A percentile compares a stretch with the other conserved stretches of the same genome.
Evolutionary conservation across 352 stramenopile genomes (phyloP).

Genomic region (Pythium phragmitis): DNA sequence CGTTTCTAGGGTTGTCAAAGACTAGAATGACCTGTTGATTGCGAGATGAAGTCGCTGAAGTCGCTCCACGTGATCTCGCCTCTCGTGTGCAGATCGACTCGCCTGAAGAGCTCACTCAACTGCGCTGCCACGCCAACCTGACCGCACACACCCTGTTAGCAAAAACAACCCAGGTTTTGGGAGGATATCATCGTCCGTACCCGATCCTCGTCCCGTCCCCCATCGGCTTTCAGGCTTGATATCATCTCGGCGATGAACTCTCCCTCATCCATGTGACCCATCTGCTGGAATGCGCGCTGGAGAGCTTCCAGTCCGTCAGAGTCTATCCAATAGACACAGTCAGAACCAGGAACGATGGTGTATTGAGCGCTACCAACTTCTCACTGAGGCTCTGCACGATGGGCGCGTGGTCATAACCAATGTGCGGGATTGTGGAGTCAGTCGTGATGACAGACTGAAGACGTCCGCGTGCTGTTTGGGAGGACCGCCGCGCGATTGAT

Average conservation of each 20-base stretch:
- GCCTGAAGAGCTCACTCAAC: slow-evolving; percentile 37
- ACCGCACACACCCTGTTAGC: background rate
- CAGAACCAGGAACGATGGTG: background rate
- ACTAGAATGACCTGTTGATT: slow-evolving; percentile 31
- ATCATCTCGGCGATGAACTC: slow-evolving; percentile 49
- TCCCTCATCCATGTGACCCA: slow-evolving; percentile 35
- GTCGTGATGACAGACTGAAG: background rate
- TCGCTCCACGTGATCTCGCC: slow-evolving; percentile 40
- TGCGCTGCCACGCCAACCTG: slow-evolving; percentile 39
- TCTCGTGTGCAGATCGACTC: slow-evolving; percentile 37
- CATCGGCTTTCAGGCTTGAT: slow-evolving; percentile 22
- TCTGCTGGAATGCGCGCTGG: slow-evolving; percentile 36
- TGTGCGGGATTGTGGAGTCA: background rate
- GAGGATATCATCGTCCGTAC: slow-evolving; percentile 16
- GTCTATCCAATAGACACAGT: slow-evolving; percentile 27
- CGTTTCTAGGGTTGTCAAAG: too few relatives aligned
- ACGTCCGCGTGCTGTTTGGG: slow-evolving; percentile 1
- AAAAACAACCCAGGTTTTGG: background rate
- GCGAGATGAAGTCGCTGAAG: slow-evolving; percentile 48
- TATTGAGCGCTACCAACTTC: background rate
- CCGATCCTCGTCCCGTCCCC: slow-evolving; percentile 24
- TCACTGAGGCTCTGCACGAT: background rate
- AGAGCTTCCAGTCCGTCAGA: slow-evolving; percentile 37
- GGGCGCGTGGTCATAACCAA: background rate
- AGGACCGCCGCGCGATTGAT: background rate